Base-by-base conservation (phyloP, 225 moss, liverwort and hornwort genomes). In the Lunularia cruciata region DNA sequence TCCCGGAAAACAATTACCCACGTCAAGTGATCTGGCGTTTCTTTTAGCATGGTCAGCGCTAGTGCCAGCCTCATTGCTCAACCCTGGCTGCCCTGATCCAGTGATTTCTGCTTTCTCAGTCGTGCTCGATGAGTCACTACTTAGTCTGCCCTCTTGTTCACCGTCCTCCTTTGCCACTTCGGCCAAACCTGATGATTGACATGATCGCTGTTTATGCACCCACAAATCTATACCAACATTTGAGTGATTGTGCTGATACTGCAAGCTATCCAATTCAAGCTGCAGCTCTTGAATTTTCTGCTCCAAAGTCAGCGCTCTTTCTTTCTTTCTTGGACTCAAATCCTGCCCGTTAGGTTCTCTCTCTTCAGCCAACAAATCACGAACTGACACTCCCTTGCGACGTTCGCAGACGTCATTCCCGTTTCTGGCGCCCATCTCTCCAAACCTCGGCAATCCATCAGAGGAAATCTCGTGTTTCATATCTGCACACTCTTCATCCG, bases 201-300 rank as follows among this genome's bases (percentile, higher is more conserved):
- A 45, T 11, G 71, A 54, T 30, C 60, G 45, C 42, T 68, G 66
- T 38, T 47, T 68, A 12, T 46, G 28, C 30, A 60, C 57, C 71
- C 56, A 57, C 47, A 33, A 28, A 34, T 64, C 63, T 7, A 26
- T 23, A 20, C 53, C 26, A 9, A 62, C 46, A 8, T 23, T 56
- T 47, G 45, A 11, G 30, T 66, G 70, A 35, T 66, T 38, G 16
- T 76, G 57, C n/a, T 65, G 31, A 30, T 38, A 38, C 6, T 69
- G 57, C 38, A 81, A 36, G 38, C 57, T 19, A 4, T 77, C 73
- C 57, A 72, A 73, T 65, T 73, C 77, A 36, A 60, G 39, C 45
- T 82, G 71, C 71, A 82, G 42, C 32, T 77, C 61, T 23, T 31
- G 43, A 14, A 77, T 72, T 63, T 72, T 82, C 34, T 67, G 60